These are phyloP conservation scores for Termitomyces sp. DNA, from an alignment of 768 basidiomycete genomes.

Conservation along the genomic window DNA sequence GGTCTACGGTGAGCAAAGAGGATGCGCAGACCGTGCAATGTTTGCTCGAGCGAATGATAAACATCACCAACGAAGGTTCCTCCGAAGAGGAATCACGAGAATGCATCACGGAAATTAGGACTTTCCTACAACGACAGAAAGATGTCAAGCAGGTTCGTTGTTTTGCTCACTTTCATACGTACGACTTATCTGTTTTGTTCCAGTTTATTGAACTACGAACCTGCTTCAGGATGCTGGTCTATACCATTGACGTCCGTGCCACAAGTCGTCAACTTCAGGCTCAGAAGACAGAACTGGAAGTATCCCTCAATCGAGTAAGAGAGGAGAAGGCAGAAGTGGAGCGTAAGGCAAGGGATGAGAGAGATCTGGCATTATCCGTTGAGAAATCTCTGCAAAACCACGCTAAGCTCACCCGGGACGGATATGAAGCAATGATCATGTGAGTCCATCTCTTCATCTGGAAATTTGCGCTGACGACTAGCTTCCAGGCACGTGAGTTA, in stretches of 20 bases:
- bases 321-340: constrained; percentile 29
- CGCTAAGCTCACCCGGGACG: constrained; percentile 38
- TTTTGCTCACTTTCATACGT: background rate
- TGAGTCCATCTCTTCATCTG: constrained; percentile 21
- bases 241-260: constrained; percentile 35
- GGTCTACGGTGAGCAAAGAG: constrained; percentile 30
- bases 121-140: constrained; percentile 38
- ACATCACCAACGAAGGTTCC: constrained; percentile 50
- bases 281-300: constrained; percentile 25
- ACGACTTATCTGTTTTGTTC: background rate
- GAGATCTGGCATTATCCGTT: constrained; percentile 41
- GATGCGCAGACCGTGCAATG: constrained; percentile 4
- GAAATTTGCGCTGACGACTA: constrained; percentile 1
- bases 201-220: constrained; percentile 50
- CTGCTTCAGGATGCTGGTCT: constrained; percentile 42
- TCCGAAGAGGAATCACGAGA: constrained; percentile 43
- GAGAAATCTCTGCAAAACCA: constrained; percentile 52
- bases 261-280: constrained; percentile 30
- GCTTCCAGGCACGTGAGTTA: constrained; percentile 26
- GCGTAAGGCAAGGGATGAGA: constrained; percentile 40
- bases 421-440: constrained; percentile 34
- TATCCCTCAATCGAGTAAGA: constrained; percentile 24
- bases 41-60: constrained; percentile 49
- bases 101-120: constrained; percentile 43
- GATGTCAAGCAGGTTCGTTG: constrained; percentile 36